These are phyloP conservation scores for Herpomyces periplanetae DNA, from an alignment of 2,329 filamentous ascomycete genomes.

Conservation along the genomic window DNA sequence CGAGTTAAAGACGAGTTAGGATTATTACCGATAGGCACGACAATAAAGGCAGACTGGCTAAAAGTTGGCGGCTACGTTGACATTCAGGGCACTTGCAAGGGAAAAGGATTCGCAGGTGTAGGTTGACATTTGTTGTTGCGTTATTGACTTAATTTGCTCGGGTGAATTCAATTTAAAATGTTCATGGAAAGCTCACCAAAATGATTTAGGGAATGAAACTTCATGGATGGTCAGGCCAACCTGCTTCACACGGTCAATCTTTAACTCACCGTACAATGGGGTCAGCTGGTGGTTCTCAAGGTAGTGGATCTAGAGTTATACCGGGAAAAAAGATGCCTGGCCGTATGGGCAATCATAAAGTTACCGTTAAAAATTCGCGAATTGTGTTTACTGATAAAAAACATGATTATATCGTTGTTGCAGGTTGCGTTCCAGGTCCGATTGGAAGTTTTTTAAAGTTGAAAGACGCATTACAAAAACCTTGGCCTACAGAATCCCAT, in stretches of 20 bases:
- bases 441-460: slow-evolving; percentile 52
- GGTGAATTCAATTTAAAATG: slow-evolving; percentile 1
- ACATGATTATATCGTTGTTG: too few relatives aligned
- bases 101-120: slow-evolving; percentile 62
- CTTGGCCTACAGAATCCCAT: too few relatives aligned
- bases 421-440: slow-evolving; percentile 38
- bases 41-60: slow-evolving; percentile 62
- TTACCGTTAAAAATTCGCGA: slow-evolving; percentile 75
- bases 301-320: slow-evolving; percentile 56
- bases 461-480: slow-evolving; percentile 67
- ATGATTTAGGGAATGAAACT: slow-evolving; percentile 42
- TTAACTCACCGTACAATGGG: slow-evolving; percentile 72
- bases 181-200: slow-evolving; percentile 2
- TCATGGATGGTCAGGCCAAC: slow-evolving; percentile 58
- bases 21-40: slow-evolving; percentile 30
- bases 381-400: too few relatives aligned
- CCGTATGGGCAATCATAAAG: slow-evolving; percentile 57
- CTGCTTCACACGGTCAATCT: slow-evolving; percentile 73
- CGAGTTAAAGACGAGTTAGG: slow-evolving; percentile 32
- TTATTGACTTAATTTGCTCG: too few relatives aligned
- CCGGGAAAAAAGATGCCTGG: slow-evolving; percentile 96
- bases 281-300: slow-evolving; percentile 56
- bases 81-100: slow-evolving; percentile 32
- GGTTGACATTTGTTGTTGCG: slow-evolving; percentile 4
- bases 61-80: slow-evolving; percentile 63